Conservation (phyloP, 768 basidiomycete species). For the Candolleomyces efflorescens region DNA sequence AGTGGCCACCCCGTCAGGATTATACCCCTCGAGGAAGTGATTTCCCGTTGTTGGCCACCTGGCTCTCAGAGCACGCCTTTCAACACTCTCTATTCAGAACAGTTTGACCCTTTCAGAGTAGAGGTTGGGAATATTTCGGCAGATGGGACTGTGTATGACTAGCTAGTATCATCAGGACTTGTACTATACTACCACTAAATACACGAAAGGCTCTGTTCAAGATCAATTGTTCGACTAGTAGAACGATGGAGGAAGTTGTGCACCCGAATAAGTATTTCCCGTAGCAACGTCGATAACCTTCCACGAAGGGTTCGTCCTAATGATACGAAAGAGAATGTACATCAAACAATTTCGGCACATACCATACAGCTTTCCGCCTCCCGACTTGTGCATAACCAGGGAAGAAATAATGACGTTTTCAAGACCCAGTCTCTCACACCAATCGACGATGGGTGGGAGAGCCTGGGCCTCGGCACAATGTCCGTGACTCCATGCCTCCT, state of each 20-base stretch:
- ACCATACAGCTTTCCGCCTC: not conserved
- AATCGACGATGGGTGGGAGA: not conserved
- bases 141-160: no score
- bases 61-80: not conserved
- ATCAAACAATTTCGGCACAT: not conserved
- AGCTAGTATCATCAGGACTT: no score
- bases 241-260: not conserved
- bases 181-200: no score
- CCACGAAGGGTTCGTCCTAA: not conserved
- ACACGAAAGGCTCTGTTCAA: no score
- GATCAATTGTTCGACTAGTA: no score
- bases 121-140: not conserved
- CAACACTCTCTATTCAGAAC: not conserved
- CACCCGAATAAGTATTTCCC: not conserved
- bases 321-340: not conserved
- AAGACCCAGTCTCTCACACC: not conserved
- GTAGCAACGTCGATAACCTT: not conserved
- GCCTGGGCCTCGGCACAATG: constrained; percentile 1
- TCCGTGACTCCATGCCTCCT: not conserved
- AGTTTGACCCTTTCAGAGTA: not conserved
- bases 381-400: not conserved
- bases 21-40: not conserved
- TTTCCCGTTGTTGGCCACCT: not conserved
- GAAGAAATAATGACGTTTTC: not conserved
- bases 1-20: not conserved